Percentiles rank a stretch among this genome's conserved stretches.
Conservation (phyloP, 208 protist species). For the Polymyxa betae region DNA sequence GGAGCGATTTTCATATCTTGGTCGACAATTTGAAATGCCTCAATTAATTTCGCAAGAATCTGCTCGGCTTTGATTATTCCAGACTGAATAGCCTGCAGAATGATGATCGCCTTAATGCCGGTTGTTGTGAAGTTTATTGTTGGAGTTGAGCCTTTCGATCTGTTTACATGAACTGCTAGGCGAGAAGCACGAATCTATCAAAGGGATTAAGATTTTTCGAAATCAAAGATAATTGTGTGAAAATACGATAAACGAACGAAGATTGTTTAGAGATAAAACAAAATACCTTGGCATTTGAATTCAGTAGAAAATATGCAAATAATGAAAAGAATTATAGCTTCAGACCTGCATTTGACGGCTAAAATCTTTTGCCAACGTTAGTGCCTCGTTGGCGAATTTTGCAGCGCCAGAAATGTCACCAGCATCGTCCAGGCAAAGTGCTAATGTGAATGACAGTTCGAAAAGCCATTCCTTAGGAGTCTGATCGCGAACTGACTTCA, state of each 20-base stretch:
- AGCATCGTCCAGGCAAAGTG: slow-evolving; percentile 15
- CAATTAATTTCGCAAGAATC: background rate
- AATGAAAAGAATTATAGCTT: background rate
- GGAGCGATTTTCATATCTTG: background rate
- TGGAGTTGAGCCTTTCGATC: background rate
- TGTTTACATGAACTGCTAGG: background rate
- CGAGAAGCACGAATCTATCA: slow-evolving; percentile 1
- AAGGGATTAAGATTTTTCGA: background rate
- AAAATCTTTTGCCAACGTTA: background rate
- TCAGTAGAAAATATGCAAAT: background rate
- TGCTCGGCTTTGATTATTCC: slow-evolving; percentile 28
- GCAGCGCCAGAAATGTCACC: background rate
- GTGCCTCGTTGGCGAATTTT: slow-evolving; percentile 16
- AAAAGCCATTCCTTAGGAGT: slow-evolving; percentile 30
- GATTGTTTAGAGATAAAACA: background rate
- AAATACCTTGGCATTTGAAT: too few species aligned
- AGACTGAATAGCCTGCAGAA: background rate
- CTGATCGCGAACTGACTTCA: slow-evolving; percentile 29
- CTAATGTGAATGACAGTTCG: background rate
- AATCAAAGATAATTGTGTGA: background rate
- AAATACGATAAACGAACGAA: background rate
- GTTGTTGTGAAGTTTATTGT: background rate
- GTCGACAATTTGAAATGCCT: background rate
- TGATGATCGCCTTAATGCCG: slow-evolving; percentile 15
- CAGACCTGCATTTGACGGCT: background rate